These are phyloP conservation scores for Stylosanthes scabra DNA, from an alignment of 331 rosid genomes.

Conservation along the genomic window DNA sequence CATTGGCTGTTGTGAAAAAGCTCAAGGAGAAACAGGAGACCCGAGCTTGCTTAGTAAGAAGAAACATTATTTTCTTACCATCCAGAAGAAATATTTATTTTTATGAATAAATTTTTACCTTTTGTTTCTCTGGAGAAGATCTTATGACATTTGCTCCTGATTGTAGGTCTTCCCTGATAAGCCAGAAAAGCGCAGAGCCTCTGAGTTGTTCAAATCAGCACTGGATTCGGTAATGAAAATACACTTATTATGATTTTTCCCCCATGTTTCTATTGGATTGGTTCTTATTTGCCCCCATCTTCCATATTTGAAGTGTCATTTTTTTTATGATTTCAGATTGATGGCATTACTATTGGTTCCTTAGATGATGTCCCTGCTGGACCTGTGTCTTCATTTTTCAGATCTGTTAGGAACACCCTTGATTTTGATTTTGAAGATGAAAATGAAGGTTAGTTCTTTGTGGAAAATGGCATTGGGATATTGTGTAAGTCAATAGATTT, in stretches of 20 bases:
- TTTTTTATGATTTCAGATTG: constrained; percentile 61
- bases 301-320: constrained; percentile 24
- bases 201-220: constrained; percentile 79
- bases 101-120: neutral
- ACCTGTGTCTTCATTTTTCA: constrained; percentile 79
- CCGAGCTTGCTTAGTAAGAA: constrained; percentile 82
- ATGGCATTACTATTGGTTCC: constrained; percentile 79
- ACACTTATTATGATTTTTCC: constrained; percentile 35
- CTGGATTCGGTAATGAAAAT: constrained; percentile 72
- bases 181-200: constrained; percentile 89
- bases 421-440: constrained; percentile 98
- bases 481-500: neutral
- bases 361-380: constrained; percentile 90
- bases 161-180: constrained; percentile 94
- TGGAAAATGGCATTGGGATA: constrained; percentile 10
- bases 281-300: constrained; percentile 17
- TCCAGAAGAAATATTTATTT: constrained; percentile 10
- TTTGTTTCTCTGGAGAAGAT: neutral
- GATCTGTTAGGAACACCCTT: constrained; percentile 89
- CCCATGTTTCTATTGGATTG: constrained; percentile 33
- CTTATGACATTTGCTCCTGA: constrained; percentile 14
- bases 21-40: constrained; percentile 73
- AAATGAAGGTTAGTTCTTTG: constrained; percentile 73
- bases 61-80: constrained; percentile 30
- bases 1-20: constrained; percentile 85